These are phyloP conservation scores for Phytophthora fragariae DNA, from an alignment of 352 stramenopile genomes.

Conservation along the genomic window DNA sequence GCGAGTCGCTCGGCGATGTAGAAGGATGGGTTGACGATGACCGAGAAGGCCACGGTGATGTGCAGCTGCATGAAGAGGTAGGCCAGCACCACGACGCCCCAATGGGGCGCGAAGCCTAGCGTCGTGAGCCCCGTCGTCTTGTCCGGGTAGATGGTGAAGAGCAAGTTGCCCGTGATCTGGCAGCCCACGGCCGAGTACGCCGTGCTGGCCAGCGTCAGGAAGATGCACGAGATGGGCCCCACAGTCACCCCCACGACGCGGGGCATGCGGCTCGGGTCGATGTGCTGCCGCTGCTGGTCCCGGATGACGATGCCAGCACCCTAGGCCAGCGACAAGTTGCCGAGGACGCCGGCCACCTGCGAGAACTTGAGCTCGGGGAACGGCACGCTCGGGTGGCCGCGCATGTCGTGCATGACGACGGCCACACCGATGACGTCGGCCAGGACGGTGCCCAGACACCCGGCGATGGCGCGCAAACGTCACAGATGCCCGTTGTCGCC, in stretches of 20 bases:
- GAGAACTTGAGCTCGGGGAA: slow-evolving; percentile 18
- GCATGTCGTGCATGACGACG: slow-evolving; percentile 15
- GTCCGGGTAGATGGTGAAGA: slow-evolving; percentile 53
- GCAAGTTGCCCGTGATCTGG: slow-evolving; percentile 58
- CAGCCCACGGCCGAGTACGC: slow-evolving; percentile 53
- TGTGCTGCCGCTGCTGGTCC: slow-evolving; percentile 14
- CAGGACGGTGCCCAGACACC: slow-evolving; percentile 8
- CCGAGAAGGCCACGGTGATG: slow-evolving; percentile 31
- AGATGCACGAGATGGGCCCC: slow-evolving; percentile 37
- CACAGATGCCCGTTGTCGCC: slow-evolving; percentile 35
- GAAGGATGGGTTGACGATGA: slow-evolving; percentile 30
- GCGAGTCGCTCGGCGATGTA: slow-evolving; percentile 28
- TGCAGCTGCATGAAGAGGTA: slow-evolving; percentile 22
- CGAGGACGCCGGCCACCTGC: slow-evolving; percentile 15
- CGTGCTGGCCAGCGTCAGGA: slow-evolving; percentile 38
- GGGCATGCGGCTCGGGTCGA: slow-evolving; percentile 12
- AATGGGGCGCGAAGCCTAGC: slow-evolving; percentile 41
- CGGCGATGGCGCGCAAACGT: slow-evolving; percentile 84
- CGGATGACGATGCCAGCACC: slow-evolving; percentile 11
- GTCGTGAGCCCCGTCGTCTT: slow-evolving; percentile 30
- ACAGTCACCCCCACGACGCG: slow-evolving; percentile 13
- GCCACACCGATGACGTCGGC: slow-evolving; percentile 14
- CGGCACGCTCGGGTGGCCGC: slow-evolving; percentile 7
- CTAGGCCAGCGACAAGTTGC: slow-evolving; percentile 14
- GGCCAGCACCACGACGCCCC: slow-evolving; percentile 13